Base-by-base conservation (phyloP, 2,329 filamentous ascomycete genomes). In the Sporothrix curviconia region DNA sequence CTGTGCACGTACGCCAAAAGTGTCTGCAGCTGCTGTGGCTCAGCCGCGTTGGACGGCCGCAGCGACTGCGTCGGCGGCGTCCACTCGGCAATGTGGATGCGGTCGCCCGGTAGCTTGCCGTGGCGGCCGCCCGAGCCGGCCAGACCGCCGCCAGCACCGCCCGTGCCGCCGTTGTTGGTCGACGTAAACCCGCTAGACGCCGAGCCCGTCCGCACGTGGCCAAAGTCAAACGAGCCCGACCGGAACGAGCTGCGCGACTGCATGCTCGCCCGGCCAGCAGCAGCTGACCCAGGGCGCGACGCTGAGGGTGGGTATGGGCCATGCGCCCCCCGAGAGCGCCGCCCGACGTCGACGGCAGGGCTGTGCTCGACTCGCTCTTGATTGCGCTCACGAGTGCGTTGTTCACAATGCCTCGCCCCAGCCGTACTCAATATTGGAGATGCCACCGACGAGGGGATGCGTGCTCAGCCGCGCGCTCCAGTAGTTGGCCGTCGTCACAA, bases 361-460 rank as follows among this genome's bases (percentile, higher is more conserved):
- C 47, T 53, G 51, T 42, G 43, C 62, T 64, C 3, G 72, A 71
- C 52, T 83, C 79, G 59, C 79, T 78, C 59, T 79, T 78, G 64
- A 82, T 78, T 25, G 78, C 77, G 4, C 68, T 71, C 4, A 83
- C 76, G 1, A 82, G 72, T 8, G 78, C 73, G 56, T 77, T 82
- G 64, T 83, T 84, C 66, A 96, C 85, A 60, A 96, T 85, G 19
- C 78, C 40, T 96, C 90, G 64, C 90, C 89, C 94, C 94, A 99
- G 55, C 94, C 94, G 67, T 96, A 97, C 71, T 99, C 94, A 64
- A 97, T 88, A 70, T 96, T 99, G 72, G 90, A 95, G 64, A 99
- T 89, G 57, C 92, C 92, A 58, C 94, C 94, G 34, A 92, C 83
- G 32, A 99, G 76, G 2, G 94, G 94, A 68, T 97, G 91, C 61